Conservation (phyloP, 345 rosid genomes). For the Chamaenerion angustifolium region DNA sequence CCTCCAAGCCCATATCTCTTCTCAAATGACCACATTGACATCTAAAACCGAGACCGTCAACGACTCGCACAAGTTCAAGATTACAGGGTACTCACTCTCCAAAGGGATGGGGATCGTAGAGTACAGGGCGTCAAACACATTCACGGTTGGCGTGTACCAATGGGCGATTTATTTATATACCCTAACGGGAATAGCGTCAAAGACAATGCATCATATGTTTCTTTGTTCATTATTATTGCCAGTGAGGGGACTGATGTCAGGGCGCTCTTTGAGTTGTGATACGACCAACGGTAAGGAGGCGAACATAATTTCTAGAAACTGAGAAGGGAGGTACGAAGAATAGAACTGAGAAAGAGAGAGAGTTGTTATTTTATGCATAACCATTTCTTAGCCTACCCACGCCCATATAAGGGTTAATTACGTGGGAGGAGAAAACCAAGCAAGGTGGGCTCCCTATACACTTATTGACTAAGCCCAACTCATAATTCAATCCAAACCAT, state of each 20-base stretch:
- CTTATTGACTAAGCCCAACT: too few relatives aligned
- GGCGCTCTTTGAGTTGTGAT: slow-evolving; percentile 63
- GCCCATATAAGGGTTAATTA: too few relatives aligned
- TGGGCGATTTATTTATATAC: slow-evolving; percentile 69
- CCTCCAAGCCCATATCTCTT: too few relatives aligned
- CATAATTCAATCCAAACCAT: too few relatives aligned
- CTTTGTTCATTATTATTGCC: slow-evolving; percentile 53
- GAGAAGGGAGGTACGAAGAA: too few relatives aligned
- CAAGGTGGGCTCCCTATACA: too few relatives aligned
- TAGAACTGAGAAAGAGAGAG: slow-evolving; percentile 55
- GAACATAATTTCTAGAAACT: too few relatives aligned
- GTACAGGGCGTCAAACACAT: slow-evolving; percentile 49
- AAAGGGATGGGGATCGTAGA: slow-evolving; percentile 60
- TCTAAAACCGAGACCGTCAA: slow-evolving; percentile 52
- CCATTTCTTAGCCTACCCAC: too few relatives aligned
- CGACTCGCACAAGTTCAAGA: slow-evolving; percentile 54
- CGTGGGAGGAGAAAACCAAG: too few relatives aligned
- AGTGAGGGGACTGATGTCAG: slow-evolving; percentile 63
- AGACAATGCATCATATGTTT: slow-evolving; percentile 46
- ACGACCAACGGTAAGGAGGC: too few relatives aligned
- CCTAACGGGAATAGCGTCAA: slow-evolving; percentile 72
- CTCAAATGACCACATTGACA: slow-evolving; percentile 18
- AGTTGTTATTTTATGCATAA: slow-evolving; percentile 53
- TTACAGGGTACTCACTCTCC: slow-evolving; percentile 46
- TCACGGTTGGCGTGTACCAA: slow-evolving; percentile 49